Percentiles rank a stretch among this genome's conserved stretches.
phyloP scores from a whole-genome alignment of 2,329 filamentous ascomycete genomes.

The Myriosclerotinia scirpicola region DNA sequence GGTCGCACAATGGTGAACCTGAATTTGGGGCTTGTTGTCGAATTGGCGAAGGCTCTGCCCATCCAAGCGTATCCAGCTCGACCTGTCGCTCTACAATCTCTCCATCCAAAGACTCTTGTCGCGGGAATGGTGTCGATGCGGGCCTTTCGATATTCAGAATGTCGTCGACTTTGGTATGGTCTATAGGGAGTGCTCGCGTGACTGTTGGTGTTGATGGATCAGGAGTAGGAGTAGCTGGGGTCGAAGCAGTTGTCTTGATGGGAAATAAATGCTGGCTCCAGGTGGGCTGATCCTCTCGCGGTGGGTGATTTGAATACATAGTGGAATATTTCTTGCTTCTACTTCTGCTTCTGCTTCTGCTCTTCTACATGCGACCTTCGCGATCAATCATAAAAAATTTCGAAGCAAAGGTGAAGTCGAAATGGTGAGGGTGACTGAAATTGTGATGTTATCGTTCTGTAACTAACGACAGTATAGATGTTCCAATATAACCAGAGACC shows the following conservation, averaged over 20 bases:
- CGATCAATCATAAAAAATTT: constrained; percentile 19
- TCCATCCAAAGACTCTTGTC: constrained; percentile 36
- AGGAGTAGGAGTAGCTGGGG: constrained; percentile 38
- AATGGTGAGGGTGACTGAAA: background rate
- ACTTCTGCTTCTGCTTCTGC: constrained; percentile 4
- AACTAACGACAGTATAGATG: background rate
- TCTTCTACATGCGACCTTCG: constrained; percentile 10
- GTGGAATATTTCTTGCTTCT: background rate
- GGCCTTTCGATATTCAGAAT: constrained; percentile 39
- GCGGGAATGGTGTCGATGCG: constrained; percentile 40
- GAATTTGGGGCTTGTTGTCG: constrained; percentile 11
- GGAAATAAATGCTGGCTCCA: constrained; percentile 28
- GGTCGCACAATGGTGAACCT: constrained; percentile 40
- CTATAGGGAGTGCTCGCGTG: constrained; percentile 30
- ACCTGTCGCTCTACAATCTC: constrained; percentile 32
- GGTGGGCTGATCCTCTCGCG: constrained; percentile 30
- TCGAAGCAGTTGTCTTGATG: constrained; percentile 39
- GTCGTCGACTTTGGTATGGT: constrained; percentile 33
- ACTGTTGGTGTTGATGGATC: constrained; percentile 41
- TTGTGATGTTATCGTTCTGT: background rate
- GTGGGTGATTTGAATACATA: constrained; percentile 13
- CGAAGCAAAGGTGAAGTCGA: constrained; percentile 8
- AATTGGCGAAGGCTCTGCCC: constrained; percentile 10
- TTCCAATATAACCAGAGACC: background rate
- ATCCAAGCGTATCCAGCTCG: constrained; percentile 1